Evolutionary conservation across 2,329 filamentous ascomycete genomes (phyloP), one percentile per base, ranked within the genome.

Genomic region (Fusarium transvaalense): DNA sequence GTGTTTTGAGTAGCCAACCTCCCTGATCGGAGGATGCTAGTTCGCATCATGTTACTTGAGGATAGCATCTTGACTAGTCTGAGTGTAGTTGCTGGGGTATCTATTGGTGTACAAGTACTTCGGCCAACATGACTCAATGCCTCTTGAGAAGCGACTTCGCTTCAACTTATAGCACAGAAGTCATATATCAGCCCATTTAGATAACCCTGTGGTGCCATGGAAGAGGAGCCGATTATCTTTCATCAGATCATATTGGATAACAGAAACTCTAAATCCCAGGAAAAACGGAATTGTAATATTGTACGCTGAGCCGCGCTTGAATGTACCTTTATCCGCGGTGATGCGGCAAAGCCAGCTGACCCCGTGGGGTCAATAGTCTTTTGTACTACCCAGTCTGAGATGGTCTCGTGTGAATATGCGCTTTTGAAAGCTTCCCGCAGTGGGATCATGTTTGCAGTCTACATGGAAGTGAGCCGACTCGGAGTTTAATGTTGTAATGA

Each of bases 21-120:
- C 3, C 57, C 54, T 10, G 64, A 42, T 17, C 57, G 66, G 42
- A 73, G 59, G 32, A 62, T 60, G 17, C 57, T 32, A 21, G 46
- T 71, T 48, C 61, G 67, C 54, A 73, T 45, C n/a, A 69, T 31
- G 39, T 57, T 72, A 53, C 59, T 64, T 38, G 61, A 61, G 12
- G 68, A 50, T n/a, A 61, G 35, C 58, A 73, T 72, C 42, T 4
- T 35, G 15, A 10, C 7, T 5, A 23, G n/a, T 23, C 39, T 29
- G 13, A 39, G 23, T 29, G 23, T 25, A 25, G 23, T 25, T 25
- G 6, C 6, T 51, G n/a, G 12, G 13, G 32, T 60, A 27, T 53
- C 9, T 29, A 19, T 17, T 27, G 14, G 15, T 39, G 23, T 31
- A 48, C 8, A 31, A 25, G 47, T 39, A 48, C 13, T 27, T 10